Conservation (phyloP, 306 rosid species). For the Quercus suber region DNA sequence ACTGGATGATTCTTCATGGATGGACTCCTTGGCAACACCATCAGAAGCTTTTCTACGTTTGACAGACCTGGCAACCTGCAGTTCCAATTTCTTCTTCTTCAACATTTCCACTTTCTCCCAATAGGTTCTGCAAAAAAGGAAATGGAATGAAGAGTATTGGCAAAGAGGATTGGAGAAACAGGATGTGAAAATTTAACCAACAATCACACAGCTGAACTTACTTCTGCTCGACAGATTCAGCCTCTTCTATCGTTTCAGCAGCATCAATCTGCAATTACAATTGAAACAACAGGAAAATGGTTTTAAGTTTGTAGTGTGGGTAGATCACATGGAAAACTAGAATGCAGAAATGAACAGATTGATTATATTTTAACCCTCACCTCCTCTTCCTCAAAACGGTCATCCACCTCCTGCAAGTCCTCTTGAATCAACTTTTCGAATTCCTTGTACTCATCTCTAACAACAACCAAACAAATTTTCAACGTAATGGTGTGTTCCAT, state of each 20-base stretch:
- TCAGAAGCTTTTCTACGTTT: slow-evolving; percentile 45
- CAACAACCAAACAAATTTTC: slow-evolving; percentile 27
- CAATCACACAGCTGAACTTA: slow-evolving; percentile 21
- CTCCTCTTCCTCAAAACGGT: slow-evolving; percentile 97
- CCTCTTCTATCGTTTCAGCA: slow-evolving; percentile 86
- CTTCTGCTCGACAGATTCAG: slow-evolving; percentile 83
- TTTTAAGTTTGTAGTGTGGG: slow-evolving; percentile 5
- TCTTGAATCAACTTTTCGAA: slow-evolving; percentile 94
- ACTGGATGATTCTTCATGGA: slow-evolving; percentile 54
- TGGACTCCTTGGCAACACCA: slow-evolving; percentile 34
- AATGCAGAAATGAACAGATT: neutral
- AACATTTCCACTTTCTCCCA: slow-evolving; percentile 68
- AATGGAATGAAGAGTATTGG: neutral
- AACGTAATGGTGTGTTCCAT: slow-evolving; percentile 12
- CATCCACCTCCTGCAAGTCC: slow-evolving; percentile 83
- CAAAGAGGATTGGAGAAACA: neutral
- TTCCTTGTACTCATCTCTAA: slow-evolving; percentile 92
- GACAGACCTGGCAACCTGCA: slow-evolving; percentile 50
- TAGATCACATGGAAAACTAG: neutral
- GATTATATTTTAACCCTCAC: slow-evolving; percentile 34
- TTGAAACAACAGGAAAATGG: slow-evolving; percentile 13
- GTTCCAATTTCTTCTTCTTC: slow-evolving; percentile 68
- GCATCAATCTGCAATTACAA: slow-evolving; percentile 70
- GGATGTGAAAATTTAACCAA: neutral
- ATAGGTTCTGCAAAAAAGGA: slow-evolving; percentile 37